Base-by-base conservation (phyloP, 441 rosid genomes). In the Erodium moschatum region DNA sequence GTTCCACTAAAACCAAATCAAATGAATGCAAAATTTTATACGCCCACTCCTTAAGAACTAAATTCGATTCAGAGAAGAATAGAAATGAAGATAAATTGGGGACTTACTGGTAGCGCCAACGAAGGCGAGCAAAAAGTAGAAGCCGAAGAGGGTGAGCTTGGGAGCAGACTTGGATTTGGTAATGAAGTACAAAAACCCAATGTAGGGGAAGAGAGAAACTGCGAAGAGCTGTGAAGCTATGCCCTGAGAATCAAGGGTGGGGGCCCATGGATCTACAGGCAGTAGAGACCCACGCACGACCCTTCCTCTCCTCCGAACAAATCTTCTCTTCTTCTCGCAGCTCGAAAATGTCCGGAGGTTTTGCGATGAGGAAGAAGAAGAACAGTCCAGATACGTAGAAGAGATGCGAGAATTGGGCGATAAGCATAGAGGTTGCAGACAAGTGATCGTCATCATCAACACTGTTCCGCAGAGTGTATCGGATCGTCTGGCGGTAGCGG, bases 141-240 rank as follows among this genome's bases (percentile, higher is more conserved):
- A 87, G 6, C 98, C 97, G 65, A 93, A 93, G 19, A 89, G 94
- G 20, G 60, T 52, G 60, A 52, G 60, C 20, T 52, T 52, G 8
- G 61, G 61, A 54, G 61, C 61, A 54, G 21, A 54, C 24, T 54
- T 54, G 61, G 61, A 54, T 54, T 16, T 54, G 69, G 96, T 89
- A 75, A 92, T 85, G 83, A 87, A 90, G 77, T 54, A 54, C 10
- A 54, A 54, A 18, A 54, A 54, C 10, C 61, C 61, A 5, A 54
- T 54, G 61, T 54, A 54, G 21, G 20, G 61, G 12, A 54, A 54
- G 8, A 54, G 73, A 46, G 97, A 92, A 4, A 81, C 66, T 0
- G 94, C 89, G 56, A 90, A 89, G 24, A 87, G 98, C 81, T 85
- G 96, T 1, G 96, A 79, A 65, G 95, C 92, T 67, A 85, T 77